These are phyloP conservation scores for Diaporthe aspalathi DNA, from an alignment of 2,329 filamentous ascomycete species.

Conservation along the genomic window DNA sequence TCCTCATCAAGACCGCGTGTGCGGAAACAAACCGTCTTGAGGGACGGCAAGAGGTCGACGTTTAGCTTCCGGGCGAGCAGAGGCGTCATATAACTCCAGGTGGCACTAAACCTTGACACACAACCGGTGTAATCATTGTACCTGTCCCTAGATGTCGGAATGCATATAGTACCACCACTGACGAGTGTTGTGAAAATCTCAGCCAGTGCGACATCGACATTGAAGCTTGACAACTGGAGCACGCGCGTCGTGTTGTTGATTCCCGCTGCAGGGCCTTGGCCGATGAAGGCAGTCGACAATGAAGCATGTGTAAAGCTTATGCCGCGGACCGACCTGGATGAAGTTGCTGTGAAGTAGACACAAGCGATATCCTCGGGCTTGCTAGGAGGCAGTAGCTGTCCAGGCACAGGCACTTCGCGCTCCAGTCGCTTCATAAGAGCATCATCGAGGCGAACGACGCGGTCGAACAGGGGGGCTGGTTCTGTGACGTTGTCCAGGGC, in stretches of 20 bases:
- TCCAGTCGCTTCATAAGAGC: conserved; percentile 38
- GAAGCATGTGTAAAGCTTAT: conserved; percentile 72
- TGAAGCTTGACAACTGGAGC: conserved; percentile 68
- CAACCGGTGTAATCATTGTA: conserved; percentile 61
- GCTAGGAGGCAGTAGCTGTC: conserved; percentile 42
- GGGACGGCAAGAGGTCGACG: conserved; percentile 50
- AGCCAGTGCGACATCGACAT: conserved; percentile 64
- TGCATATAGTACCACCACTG: conserved; percentile 69
- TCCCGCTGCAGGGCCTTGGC: conserved; percentile 61
- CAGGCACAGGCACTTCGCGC: conserved; percentile 35
- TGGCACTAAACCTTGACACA: conserved; percentile 62
- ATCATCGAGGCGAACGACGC: conserved; percentile 36
- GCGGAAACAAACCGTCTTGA: conserved; percentile 59
- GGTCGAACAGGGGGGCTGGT: conserved; percentile 34
- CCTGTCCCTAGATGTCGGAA: conserved; percentile 63
- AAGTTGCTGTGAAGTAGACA: conserved; percentile 70
- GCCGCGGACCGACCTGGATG: conserved; percentile 68
- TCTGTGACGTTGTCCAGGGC: conserved; percentile 24
- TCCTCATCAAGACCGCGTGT: conserved; percentile 63
- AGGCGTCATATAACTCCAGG: conserved; percentile 68
- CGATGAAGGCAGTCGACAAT: conserved; percentile 64
- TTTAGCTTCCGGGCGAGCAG: conserved; percentile 63
- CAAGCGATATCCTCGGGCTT: conserved; percentile 65
- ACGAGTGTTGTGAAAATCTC: conserved; percentile 67
- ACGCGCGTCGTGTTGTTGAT: conserved; percentile 65